A percentile compares a stretch with the other conserved stretches of the same genome.
Evolutionary conservation across 805 yeast species (phyloP).

Genomic region (Schwanniomyces vanrijiae): DNA sequence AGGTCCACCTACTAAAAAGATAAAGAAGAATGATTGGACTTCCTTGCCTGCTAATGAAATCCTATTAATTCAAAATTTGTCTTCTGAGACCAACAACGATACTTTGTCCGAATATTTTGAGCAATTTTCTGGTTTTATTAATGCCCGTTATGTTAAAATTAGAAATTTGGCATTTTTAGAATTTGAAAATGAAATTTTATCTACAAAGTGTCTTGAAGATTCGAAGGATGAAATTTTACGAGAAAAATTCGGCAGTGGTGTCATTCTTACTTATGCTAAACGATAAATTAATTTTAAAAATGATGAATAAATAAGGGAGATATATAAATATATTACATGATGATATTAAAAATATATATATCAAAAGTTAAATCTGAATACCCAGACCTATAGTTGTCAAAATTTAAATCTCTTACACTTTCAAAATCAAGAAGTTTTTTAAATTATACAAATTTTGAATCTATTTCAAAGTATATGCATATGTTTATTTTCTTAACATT

Average conservation of each 20-base stretch:
- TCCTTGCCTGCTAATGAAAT: slow-evolving; percentile 66
- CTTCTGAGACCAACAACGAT: slow-evolving; percentile 35
- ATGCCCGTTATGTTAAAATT: slow-evolving; percentile 63
- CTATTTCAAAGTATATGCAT: neutral
- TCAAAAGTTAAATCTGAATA: neutral
- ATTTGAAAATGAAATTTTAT: slow-evolving; percentile 54
- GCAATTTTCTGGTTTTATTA: slow-evolving; percentile 58
- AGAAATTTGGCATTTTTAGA: slow-evolving; percentile 81
- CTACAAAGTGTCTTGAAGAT: slow-evolving; percentile 36
- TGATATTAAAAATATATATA: neutral
- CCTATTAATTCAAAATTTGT: slow-evolving; percentile 65
- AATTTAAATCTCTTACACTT: neutral
- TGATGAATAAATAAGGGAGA: neutral
- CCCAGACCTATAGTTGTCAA: neutral
- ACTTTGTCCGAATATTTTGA: slow-evolving; percentile 48
- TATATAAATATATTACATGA: neutral
- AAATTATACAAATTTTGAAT: neutral
- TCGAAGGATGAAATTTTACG: slow-evolving; percentile 6
- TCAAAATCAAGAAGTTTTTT: neutral
- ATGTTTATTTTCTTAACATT: neutral
- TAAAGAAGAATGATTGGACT: slow-evolving; percentile 19
- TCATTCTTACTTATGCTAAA: slow-evolving; percentile 34
- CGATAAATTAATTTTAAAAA: slow-evolving; percentile 14
- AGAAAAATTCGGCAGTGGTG: slow-evolving; percentile 15
- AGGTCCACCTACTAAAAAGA: slow-evolving; percentile 13